These are phyloP conservation scores for Starmerella geochares DNA, from an alignment of 805 yeast species.

Conservation along the genomic window DNA sequence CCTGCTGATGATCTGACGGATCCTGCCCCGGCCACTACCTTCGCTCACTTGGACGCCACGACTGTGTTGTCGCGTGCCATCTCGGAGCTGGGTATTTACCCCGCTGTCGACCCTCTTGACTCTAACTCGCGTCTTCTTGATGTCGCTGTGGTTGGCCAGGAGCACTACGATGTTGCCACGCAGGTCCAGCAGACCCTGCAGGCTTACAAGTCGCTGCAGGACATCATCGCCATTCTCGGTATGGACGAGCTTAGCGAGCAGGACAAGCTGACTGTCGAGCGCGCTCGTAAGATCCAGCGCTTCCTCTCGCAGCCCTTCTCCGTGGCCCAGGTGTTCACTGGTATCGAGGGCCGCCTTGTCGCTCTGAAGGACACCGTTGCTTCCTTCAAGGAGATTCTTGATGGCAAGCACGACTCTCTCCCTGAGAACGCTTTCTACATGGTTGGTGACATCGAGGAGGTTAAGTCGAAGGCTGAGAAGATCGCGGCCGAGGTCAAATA, in stretches of 20 bases:
- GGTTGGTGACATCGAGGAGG: conserved; percentile 99
- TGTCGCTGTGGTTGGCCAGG: conserved; percentile 94
- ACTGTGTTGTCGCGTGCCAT: conserved; percentile 99
- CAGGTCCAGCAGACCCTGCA: conserved; percentile 96
- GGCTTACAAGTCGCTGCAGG: conserved; percentile 99
- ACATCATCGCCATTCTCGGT: conserved; percentile 99
- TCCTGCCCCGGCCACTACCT: conserved; percentile 99
- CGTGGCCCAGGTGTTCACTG: conserved; percentile 99
- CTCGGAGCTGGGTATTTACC: conserved; percentile 99
- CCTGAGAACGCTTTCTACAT: conserved; percentile 99
- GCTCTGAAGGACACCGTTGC: conserved; percentile 88
- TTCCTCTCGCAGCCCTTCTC: conserved; percentile 99
- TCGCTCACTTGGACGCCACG: conserved; percentile 99
- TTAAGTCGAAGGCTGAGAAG: conserved; percentile 96
- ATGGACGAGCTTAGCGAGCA: conserved; percentile 99
- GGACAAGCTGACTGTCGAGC: conserved; percentile 98
- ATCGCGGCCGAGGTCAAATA: conserved; percentile 65
- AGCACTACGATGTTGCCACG: conserved; percentile 94
- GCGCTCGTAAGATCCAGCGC: conserved; percentile 99
- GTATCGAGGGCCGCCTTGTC: conserved; percentile 96
- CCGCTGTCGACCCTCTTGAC: conserved; percentile 99
- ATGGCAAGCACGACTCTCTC: conserved; percentile 95
- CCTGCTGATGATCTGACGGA: conserved; percentile 99
- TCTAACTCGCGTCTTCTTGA: conserved; percentile 98
- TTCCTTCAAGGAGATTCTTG: conserved; percentile 95